Evolutionary conservation across 1,284 basidiomycete species (phyloP), one percentile per base, ranked within the genome.

Genomic region (Peniophora sp.): DNA sequence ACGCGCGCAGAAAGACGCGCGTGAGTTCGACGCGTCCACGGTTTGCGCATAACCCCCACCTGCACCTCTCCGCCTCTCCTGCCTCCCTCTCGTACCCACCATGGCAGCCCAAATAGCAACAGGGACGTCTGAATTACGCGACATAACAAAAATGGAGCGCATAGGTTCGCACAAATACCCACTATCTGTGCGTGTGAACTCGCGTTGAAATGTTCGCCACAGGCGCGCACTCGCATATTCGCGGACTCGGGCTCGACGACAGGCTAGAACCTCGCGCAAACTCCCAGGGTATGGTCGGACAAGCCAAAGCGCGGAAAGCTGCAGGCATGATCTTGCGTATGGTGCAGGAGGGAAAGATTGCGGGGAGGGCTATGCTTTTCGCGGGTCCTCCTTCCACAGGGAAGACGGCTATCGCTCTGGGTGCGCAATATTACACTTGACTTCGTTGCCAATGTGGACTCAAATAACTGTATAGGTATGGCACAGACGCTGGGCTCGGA

Each of bases 161-260:
- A 97, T 97, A 67, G 92, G 92, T 87, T n/a, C n/a, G n/a, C n/a
- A n/a, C 51, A 53, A 56, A 44, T 37, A 27, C 9, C 20, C 2
- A 12, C 47, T n/a, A 3, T 35, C 24, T 23, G 3, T 27, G 24
- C 24, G 47, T 46, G 27, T 15, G 44, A 24, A 52, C 22, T 39
- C 46, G 24, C 20, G 32, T 34, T 51, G 12, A 18, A n/a, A 34
- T 48, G 22, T 50, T 54, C 37, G 54, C 12, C 63, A 32, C 27
- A 92, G 92, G 92, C 63, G 88, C 91, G n/a, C 94, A 97, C 68
- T 97, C 94, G n/a, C 94, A 97, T 71, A 94, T 97, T 61, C 90
- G 84, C 51, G 94, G 95, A 2, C 78, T 99, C 23, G 96, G 96
- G 2, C 82, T 99, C 49, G 95, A 97, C 64, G 91, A 92, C 58